Conservation (phyloP, 2,329 filamentous ascomycete species). For the Mariannaea sp. region DNA sequence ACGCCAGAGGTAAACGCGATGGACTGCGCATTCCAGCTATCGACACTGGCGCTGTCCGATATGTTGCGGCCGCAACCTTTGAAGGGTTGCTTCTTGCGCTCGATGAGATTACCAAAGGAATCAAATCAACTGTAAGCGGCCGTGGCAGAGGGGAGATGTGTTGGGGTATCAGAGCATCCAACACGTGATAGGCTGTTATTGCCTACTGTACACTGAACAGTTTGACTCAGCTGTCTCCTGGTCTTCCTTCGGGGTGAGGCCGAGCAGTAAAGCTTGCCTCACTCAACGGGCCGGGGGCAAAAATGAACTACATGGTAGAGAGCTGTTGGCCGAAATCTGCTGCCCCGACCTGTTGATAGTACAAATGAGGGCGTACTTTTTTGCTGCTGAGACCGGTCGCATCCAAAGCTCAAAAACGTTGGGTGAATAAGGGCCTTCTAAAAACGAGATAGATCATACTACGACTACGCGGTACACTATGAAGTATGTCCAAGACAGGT, state of each 20-base stretch:
- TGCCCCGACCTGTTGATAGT: constrained; percentile 5
- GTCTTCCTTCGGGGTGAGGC: constrained; percentile 5
- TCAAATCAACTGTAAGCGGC: constrained; percentile 17
- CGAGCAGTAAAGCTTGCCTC: neutral
- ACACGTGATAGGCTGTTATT: constrained; percentile 37
- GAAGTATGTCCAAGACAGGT: too few relatives aligned
- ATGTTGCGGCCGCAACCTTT: constrained; percentile 43
- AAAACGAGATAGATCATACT: too few relatives aligned
- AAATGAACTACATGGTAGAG: neutral
- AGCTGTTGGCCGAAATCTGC: neutral
- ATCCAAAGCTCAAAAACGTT: too few relatives aligned
- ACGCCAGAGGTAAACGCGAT: constrained; percentile 40
- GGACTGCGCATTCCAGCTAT: constrained; percentile 45
- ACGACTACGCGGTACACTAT: too few relatives aligned
- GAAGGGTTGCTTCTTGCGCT: constrained; percentile 37
- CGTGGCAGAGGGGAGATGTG: constrained; percentile 16
- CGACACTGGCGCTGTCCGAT: constrained; percentile 38
- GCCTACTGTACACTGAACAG: constrained; percentile 28
- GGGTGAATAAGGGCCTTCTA: too few relatives aligned
- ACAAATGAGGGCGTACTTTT: neutral
- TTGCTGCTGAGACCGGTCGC: too few relatives aligned
- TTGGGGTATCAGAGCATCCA: constrained; percentile 25
- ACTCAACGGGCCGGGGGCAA: neutral
- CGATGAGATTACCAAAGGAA: constrained; percentile 29
- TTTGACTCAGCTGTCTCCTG: constrained; percentile 29